Conservation (phyloP, 2,329 filamentous ascomycete species). For the Rachicladosporium sp. region DNA sequence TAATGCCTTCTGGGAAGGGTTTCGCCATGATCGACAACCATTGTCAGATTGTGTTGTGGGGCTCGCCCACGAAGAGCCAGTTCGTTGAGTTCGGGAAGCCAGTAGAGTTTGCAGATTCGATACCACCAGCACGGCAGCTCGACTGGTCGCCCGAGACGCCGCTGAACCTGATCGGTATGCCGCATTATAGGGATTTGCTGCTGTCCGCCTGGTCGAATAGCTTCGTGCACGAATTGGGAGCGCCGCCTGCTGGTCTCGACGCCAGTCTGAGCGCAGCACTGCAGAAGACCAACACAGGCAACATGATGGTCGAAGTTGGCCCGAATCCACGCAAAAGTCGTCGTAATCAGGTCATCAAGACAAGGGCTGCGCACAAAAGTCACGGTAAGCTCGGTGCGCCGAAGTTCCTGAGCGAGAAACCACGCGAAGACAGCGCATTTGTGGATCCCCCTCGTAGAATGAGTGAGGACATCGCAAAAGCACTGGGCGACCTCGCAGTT, state of each 20-base stretch:
- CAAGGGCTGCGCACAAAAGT: conserved; percentile 41
- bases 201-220: conserved; percentile 84
- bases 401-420: conserved; percentile 91
- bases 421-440: conserved; percentile 42
- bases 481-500: conserved; percentile 55
- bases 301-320: conserved; percentile 10
- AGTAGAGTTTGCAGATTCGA: conserved; percentile 61
- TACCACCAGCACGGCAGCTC: conserved; percentile 39
- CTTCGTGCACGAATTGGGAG: conserved; percentile 72
- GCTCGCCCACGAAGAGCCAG: conserved; percentile 70
- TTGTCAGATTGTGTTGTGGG: conserved; percentile 74
- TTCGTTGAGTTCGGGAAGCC: conserved; percentile 74
- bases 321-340: conserved; percentile 48
- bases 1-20: conserved; percentile 78
- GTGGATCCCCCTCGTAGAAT: conserved; percentile 30
- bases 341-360: conserved; percentile 60
- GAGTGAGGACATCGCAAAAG: conserved; percentile 49
- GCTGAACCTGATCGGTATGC: conserved; percentile 76
- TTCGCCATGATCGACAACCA: conserved; percentile 70
- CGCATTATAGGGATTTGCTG: conserved; percentile 79
- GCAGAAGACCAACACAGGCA: conserved; percentile 59
- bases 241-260: conserved; percentile 66
- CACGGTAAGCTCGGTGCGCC: conserved; percentile 59
- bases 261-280: conserved; percentile 55
- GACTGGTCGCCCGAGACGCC: conserved; percentile 52